Evolutionary conservation across 2,329 filamentous ascomycete species (phyloP).

Genomic region (Chaetomium globosum): DNA sequence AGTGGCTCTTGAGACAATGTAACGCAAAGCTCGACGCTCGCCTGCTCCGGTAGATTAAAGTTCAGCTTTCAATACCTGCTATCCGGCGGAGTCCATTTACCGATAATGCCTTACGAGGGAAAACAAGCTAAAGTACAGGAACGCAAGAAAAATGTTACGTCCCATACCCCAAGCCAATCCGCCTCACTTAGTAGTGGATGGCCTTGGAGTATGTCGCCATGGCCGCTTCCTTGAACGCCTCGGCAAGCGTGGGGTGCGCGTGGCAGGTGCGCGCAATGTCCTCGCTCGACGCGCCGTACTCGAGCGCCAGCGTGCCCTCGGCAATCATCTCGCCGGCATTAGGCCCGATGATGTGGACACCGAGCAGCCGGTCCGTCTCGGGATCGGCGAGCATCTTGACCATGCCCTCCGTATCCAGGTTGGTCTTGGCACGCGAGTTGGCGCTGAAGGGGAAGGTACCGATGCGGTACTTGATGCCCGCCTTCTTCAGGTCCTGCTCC

Average conservation of each 20-base stretch:
- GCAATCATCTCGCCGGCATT: conserved; percentile 99
- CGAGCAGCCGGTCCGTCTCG: conserved; percentile 92
- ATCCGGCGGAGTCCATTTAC: conserved; percentile 34
- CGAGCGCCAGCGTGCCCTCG: conserved; percentile 89
- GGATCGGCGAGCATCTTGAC: conserved; percentile 97
- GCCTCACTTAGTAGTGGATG: conserved; percentile 77
- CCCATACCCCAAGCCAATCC: conserved; percentile 9
- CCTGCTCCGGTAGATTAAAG: conserved; percentile 18
- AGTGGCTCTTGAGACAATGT: neutral
- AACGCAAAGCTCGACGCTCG: conserved; percentile 19
- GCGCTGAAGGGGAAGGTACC: conserved; percentile 96
- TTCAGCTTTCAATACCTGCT: conserved; percentile 25
- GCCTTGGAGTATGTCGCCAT: conserved; percentile 96
- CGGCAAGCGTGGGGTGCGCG: conserved; percentile 91
- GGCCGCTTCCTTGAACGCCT: conserved; percentile 99
- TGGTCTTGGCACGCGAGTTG: conserved; percentile 98
- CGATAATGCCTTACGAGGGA: conserved; percentile 30
- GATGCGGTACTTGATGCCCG: conserved; percentile 87
- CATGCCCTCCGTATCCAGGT: conserved; percentile 90
- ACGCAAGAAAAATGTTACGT: conserved; percentile 32
- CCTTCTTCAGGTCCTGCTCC: conserved; percentile 90
- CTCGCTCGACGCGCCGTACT: conserved; percentile 95
- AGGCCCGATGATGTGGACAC: conserved; percentile 93
- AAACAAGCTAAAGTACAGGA: conserved; percentile 38
- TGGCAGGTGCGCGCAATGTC: conserved; percentile 94